phyloP scores from a whole-genome alignment of 2,329 filamentous ascomycete genomes.

The Nemania abortiva region DNA sequence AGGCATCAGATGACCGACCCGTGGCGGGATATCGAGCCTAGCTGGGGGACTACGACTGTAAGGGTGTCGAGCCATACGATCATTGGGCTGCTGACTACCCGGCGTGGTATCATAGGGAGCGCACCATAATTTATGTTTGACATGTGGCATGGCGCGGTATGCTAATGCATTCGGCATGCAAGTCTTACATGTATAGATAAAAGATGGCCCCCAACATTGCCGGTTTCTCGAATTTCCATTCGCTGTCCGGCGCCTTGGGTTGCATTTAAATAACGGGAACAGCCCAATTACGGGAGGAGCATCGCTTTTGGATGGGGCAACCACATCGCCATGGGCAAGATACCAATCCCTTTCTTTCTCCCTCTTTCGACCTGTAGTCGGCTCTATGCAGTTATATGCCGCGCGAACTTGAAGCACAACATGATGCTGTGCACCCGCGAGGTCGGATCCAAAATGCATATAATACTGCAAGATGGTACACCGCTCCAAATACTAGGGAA shows the following conservation, averaged over 20 bases:
- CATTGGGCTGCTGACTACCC: constrained; percentile 42
- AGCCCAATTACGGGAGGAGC: constrained; percentile 20
- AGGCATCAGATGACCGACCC: constrained; percentile 45
- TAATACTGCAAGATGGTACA: constrained; percentile 11
- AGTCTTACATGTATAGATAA: constrained; percentile 42
- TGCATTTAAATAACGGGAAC: constrained; percentile 3
- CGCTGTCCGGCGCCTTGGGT: constrained; percentile 24
- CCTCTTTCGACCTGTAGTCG: neutral
- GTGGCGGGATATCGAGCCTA: constrained; percentile 40
- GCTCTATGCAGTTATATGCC: constrained; percentile 14
- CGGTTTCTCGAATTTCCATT: constrained; percentile 37
- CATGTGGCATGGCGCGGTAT: constrained; percentile 37
- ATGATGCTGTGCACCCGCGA: constrained; percentile 20
- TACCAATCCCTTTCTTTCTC: neutral
- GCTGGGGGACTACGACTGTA: constrained; percentile 35
- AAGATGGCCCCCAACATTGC: constrained; percentile 31
- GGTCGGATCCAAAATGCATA: constrained; percentile 4
- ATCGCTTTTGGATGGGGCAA: constrained; percentile 15
- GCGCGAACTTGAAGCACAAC: constrained; percentile 13
- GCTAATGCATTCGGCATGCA: constrained; percentile 44
- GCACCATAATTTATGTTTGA: constrained; percentile 38
- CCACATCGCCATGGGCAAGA: constrained; percentile 9
- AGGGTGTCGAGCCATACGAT: constrained; percentile 41
- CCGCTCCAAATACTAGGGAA: constrained; percentile 14
- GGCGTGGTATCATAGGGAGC: constrained; percentile 40